These are phyloP conservation scores for Septoria linicola DNA, from an alignment of 2,329 filamentous ascomycete genomes.

Conservation along the genomic window DNA sequence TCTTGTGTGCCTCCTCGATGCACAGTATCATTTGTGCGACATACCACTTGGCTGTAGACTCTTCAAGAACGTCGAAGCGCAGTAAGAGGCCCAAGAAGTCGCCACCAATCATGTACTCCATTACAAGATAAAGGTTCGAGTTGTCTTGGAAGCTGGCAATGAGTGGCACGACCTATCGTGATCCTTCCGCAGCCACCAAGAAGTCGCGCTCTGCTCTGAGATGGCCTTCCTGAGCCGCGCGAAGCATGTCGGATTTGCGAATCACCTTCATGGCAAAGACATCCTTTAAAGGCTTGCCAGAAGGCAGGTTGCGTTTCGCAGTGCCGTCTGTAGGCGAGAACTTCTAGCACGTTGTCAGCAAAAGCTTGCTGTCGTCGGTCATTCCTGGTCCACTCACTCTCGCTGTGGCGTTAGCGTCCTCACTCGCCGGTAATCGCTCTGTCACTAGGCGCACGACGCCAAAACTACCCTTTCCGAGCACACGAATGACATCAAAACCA, in stretches of 20 bases:
- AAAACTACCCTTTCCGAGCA: constrained; percentile 91
- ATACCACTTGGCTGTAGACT: constrained; percentile 79
- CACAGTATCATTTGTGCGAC: constrained; percentile 94
- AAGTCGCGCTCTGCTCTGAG: constrained; percentile 89
- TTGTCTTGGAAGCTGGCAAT: constrained; percentile 86
- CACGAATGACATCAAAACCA: constrained; percentile 76
- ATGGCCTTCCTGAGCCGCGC: constrained; percentile 88
- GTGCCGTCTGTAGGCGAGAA: constrained; percentile 30
- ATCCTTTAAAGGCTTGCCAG: constrained; percentile 47
- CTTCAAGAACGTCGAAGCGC: constrained; percentile 77
- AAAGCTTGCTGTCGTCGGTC: background rate
- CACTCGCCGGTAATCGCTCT: constrained; percentile 44
- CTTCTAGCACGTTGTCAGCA: constrained; percentile 2
- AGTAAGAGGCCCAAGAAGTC: constrained; percentile 88
- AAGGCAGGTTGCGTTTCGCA: constrained; percentile 30
- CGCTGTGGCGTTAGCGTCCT: background rate
- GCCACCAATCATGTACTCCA: constrained; percentile 97
- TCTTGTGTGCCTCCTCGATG: constrained; percentile 84
- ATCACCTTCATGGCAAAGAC: constrained; percentile 98
- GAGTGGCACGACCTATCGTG: constrained; percentile 84
- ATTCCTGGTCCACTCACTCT: constrained; percentile 2
- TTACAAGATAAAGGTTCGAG: constrained; percentile 82
- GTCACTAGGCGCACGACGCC: constrained; percentile 85
- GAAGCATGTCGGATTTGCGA: constrained; percentile 87
- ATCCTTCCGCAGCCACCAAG: constrained; percentile 82